phyloP scores from a whole-genome alignment of 495 filamentous ascomycete species.

The Penicillium salamii region DNA sequence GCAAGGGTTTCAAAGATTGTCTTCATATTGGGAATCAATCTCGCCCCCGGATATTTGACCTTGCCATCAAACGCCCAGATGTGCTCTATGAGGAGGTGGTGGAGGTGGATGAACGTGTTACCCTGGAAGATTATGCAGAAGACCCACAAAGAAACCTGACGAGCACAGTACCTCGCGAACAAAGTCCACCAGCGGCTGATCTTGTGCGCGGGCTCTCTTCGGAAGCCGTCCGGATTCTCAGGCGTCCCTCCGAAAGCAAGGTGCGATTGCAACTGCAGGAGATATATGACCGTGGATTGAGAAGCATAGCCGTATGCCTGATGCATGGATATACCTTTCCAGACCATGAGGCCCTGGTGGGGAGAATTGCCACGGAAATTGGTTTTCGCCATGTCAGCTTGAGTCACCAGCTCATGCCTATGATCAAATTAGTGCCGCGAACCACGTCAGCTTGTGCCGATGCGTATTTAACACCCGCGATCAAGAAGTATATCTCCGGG shows the following conservation, averaged over 20 bases:
- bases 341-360: conserved; percentile 35
- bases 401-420: conserved; percentile 65
- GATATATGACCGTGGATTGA: conserved; percentile 35
- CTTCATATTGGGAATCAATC: conserved; percentile 78
- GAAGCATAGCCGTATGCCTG: conserved; percentile 45
- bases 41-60: conserved; percentile 70
- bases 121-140: conserved; percentile 59
- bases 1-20: conserved; percentile 83
- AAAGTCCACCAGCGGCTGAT: conserved; percentile 1
- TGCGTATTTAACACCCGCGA: conserved; percentile 87
- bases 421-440: conserved; percentile 66
- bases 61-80: conserved; percentile 68
- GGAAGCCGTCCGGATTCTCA: conserved; percentile 44
- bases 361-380: conserved; percentile 25
- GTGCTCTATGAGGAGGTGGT: conserved; percentile 68
- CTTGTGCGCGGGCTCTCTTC: conserved; percentile 23
- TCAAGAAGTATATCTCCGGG: conserved; percentile 81
- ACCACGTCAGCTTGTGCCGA: conserved; percentile 87
- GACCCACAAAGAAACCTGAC: conserved; percentile 23
- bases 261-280: conserved; percentile 33
- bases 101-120: conserved; percentile 77
- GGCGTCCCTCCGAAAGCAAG: conserved; percentile 15
- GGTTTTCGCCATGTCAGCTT: conserved; percentile 52
- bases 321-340: conserved; percentile 49
- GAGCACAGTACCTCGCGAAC: conserved; percentile 1